Base-by-base conservation (phyloP, 1,284 basidiomycete species). In the Irpex lacteus region DNA sequence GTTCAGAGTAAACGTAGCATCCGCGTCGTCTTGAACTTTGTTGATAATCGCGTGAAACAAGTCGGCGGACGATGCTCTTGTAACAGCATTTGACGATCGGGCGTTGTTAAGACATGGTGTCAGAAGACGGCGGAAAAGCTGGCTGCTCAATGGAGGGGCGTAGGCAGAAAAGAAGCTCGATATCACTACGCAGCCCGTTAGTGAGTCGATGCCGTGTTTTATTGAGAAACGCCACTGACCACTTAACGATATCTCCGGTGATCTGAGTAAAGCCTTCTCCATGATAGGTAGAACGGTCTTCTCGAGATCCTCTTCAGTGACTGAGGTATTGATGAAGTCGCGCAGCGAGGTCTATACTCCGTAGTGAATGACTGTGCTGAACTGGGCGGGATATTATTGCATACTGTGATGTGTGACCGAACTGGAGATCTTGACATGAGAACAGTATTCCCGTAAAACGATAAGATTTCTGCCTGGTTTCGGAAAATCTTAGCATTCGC, bases 81-180 rank as follows among this genome's bases (percentile, higher is more conserved):
- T 88, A 26, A 80, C 69, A 0, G 85, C 70, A 66, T 94, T 95
- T 64, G 83, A 85, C 0, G 95, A 96, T 76, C 95, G 96, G 19
- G 92, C 81, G 59, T 85, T 84, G 67, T 85, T 90, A 61, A 95
- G 78, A 34, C 85, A 78, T 52, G 90, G 83, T 0, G 85, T 80
- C 9, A 95, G 78, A 4, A 96, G 74, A 64, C 87, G 86, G 59
- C 83, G 81, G 73, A 92, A 88, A 5, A 82, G 72, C 21, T 85
- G 78, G 13, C 76, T 69, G 19, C 84, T 80, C 8, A 95, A 74
- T 1, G 84, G 73, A 56, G 85, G 81, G 0, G 81, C 65, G 69
- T 89, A 92, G 1, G 84, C 80, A 4, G 74, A 66, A 65, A 91
- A 79, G 73, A 92, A 88, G 19, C 83, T 75, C 13, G 80, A 71